Percentiles rank a stretch among this genome's conserved stretches.
phyloP scores from a whole-genome alignment of 1,284 basidiomycete species.

The Kalmanozyma brasiliensis region DNA sequence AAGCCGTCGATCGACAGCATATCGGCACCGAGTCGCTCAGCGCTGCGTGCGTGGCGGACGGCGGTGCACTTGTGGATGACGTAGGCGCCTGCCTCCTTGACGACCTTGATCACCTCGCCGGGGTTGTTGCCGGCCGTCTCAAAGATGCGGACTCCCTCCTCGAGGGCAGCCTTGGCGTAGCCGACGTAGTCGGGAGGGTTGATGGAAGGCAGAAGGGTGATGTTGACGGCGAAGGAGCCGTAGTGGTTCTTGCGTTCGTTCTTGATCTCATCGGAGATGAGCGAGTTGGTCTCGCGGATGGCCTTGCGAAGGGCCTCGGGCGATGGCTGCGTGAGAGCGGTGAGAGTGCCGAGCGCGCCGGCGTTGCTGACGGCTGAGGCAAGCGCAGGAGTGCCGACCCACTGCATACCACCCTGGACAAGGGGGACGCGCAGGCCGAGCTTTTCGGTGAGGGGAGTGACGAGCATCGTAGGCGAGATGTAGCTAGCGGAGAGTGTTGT shows the following conservation, averaged over 20 bases:
- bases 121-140: constrained; percentile 94
- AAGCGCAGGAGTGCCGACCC: constrained; percentile 80
- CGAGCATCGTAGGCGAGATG: too few species aligned
- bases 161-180: constrained; percentile 82
- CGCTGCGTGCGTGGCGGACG: constrained; percentile 72
- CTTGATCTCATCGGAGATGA: constrained; percentile 45
- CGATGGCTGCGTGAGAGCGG: constrained; percentile 84
- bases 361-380: constrained; percentile 85
- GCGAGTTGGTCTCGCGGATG: constrained; percentile 78
- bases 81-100: constrained; percentile 79
- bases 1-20: constrained; percentile 72
- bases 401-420: constrained; percentile 69
- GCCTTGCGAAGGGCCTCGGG: constrained; percentile 84
- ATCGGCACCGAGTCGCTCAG: constrained; percentile 82
- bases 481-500: constrained; percentile 1
- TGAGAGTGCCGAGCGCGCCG: constrained; percentile 87
- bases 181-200: constrained; percentile 90
- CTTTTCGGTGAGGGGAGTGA: constrained; percentile 66
- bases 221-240: constrained; percentile 78
- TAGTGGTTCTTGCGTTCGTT: constrained; percentile 51
- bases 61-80: constrained; percentile 93
- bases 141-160: constrained; percentile 87
- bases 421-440: constrained; percentile 68
- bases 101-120: constrained; percentile 80
- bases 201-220: constrained; percentile 88